Evolutionary conservation across 1,139 yeast genomes (phyloP), one percentile per base, ranked within the genome.

Genomic region (Protomyces gravidus): DNA sequence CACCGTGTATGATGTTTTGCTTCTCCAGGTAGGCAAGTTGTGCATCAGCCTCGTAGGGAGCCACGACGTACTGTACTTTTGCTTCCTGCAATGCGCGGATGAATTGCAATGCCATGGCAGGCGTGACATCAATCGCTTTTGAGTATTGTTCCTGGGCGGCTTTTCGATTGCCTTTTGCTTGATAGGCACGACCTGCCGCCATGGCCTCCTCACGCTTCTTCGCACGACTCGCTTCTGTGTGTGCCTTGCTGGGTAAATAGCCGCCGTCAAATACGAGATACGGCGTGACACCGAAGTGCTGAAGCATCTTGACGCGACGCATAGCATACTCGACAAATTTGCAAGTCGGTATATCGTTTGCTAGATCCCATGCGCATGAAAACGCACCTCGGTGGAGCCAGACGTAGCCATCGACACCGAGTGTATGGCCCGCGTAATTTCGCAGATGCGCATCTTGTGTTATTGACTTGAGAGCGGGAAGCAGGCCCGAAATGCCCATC

Each of bases 31-130:
- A 89, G 5, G 92, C 97, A 85, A 94, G 81, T 70, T 94, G 98
- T 0, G 98, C 87, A 70, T 94, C 99, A 0, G 98, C 98, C 73
- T 94, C 99, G 70, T 89, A 94, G 0, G 99, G 99, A 0, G 99
- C 98, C 7, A 94, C 98, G 17, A 92, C 81, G 67, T 82, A 92
- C 64, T 78, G 78, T 50, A 94, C 82, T 1, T 74, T 72, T 53
- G 78, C 75, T n/a, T 70, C 68, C 66, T 83, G 84, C 63, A 94
- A 77, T 65, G 81, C 85, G 33, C 85, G 85, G 72, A 90, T 89
- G 17, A 92, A 78, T 25, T 89, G 80, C 67, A 87, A 86, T 3
- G 96, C 97, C 94, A 94, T 89, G 64, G 82, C 83, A 0, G 96
- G 90, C 1, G 96, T 86, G 13, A 94, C 87, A 66, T 86, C 90